Conservation (phyloP, 257 asterid genomes). For the Penstemon newberryi region DNA sequence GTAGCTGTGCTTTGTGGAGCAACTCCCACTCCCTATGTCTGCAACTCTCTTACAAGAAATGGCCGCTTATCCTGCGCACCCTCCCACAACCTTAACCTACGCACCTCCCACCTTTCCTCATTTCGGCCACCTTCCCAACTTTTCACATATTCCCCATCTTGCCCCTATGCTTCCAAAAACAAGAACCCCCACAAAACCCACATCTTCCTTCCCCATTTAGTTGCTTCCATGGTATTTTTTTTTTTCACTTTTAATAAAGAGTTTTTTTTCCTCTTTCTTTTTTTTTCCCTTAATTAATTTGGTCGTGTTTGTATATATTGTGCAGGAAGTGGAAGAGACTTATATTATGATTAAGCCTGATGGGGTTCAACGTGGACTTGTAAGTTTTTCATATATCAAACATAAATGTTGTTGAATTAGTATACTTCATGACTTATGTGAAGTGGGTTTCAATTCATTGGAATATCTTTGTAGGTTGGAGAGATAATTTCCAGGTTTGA, state of each 20-base stretch:
- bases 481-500: slow-evolving; percentile 92
- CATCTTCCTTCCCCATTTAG: slow-evolving; percentile 75
- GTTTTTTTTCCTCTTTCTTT: too few relatives aligned
- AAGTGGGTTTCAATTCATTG: neutral
- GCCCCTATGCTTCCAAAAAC: slow-evolving; percentile 31
- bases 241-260: neutral
- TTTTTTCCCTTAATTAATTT: neutral
- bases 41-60: slow-evolving; percentile 35
- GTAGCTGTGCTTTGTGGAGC: slow-evolving; percentile 46
- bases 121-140: slow-evolving; percentile 52
- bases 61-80: slow-evolving; percentile 36
- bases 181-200: slow-evolving; percentile 35
- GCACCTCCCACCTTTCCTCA: slow-evolving; percentile 53
- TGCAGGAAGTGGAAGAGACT: slow-evolving; percentile 70
- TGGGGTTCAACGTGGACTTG: slow-evolving; percentile 96
- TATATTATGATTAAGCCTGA: slow-evolving; percentile 95
- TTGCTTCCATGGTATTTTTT: slow-evolving; percentile 71
- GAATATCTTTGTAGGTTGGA: slow-evolving; percentile 52
- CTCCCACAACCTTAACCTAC: slow-evolving; percentile 32
- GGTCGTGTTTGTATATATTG: neutral
- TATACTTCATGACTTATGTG: slow-evolving; percentile 13
- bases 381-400: slow-evolving; percentile 32
- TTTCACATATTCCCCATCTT: slow-evolving; percentile 34
- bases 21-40: slow-evolving; percentile 34
- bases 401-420: slow-evolving; percentile 12